phyloP scores from a whole-genome alignment of 148 eudicot species.

The Chenopodium album region DNA sequence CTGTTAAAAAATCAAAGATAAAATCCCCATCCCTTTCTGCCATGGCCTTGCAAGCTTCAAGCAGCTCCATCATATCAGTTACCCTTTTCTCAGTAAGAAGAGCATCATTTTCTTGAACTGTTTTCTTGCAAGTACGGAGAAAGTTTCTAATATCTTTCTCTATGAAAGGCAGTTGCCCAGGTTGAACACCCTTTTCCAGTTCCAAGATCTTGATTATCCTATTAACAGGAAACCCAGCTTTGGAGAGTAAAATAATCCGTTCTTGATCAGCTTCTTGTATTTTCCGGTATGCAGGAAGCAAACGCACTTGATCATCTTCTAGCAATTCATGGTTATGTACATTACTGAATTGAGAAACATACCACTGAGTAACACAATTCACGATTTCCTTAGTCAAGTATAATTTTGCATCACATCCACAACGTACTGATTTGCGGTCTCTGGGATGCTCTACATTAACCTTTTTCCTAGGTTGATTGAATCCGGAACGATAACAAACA shows the following conservation, averaged over 20 bases:
- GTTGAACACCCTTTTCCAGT: slow-evolving; percentile 60
- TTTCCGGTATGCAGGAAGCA: slow-evolving; percentile 76
- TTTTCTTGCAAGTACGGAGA: slow-evolving; percentile 55
- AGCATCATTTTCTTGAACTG: slow-evolving; percentile 54
- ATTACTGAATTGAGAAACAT: slow-evolving; percentile 65
- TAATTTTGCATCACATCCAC: slow-evolving; percentile 80
- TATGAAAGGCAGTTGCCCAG: slow-evolving; percentile 65
- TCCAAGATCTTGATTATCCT: slow-evolving; percentile 60
- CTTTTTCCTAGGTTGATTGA: slow-evolving; percentile 63
- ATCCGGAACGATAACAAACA: slow-evolving; percentile 78
- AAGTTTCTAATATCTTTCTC: slow-evolving; percentile 75
- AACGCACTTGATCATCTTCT: slow-evolving; percentile 74
- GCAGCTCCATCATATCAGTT: slow-evolving; percentile 52
- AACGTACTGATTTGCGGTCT: slow-evolving; percentile 71
- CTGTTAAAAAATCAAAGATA: slow-evolving; percentile 49
- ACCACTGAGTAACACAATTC: slow-evolving; percentile 58
- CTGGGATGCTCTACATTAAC: slow-evolving; percentile 62
- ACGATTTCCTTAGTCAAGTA: slow-evolving; percentile 67
- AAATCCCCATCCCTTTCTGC: slow-evolving; percentile 48
- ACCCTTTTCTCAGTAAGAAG: slow-evolving; percentile 55
- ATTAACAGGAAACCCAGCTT: slow-evolving; percentile 76
- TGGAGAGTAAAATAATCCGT: slow-evolving; percentile 60
- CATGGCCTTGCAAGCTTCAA: slow-evolving; percentile 59
- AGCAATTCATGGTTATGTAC: slow-evolving; percentile 72
- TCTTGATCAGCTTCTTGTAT: slow-evolving; percentile 70